Evolutionary conservation across 208 protist genomes (phyloP).

Genomic region (Leishmania mexicana): DNA sequence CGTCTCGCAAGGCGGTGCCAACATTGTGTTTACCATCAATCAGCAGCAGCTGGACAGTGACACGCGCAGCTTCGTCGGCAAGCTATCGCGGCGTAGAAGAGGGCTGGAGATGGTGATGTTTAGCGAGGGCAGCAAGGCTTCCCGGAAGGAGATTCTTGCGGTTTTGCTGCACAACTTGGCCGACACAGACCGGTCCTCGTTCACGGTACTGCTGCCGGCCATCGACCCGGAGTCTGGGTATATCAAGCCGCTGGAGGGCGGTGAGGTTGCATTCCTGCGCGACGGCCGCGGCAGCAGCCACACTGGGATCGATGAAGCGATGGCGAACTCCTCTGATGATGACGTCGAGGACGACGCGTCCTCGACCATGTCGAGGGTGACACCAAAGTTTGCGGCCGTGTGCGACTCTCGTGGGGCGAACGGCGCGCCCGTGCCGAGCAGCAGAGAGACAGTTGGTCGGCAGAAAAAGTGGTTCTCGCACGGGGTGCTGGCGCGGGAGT

Average conservation of each 20-base stretch:
- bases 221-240: conserved; percentile 46
- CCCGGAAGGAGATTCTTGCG: conserved; percentile 42
- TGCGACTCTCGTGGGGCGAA: neutral
- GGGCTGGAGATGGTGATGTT: conserved; percentile 47
- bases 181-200: conserved; percentile 33
- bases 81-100: conserved; percentile 26
- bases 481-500: conserved; percentile 29
- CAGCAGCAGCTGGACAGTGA: conserved; percentile 29
- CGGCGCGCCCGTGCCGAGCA: neutral
- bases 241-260: conserved; percentile 45
- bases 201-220: conserved; percentile 48
- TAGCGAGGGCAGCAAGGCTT: conserved; percentile 41
- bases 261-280: conserved; percentile 43
- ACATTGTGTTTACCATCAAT: conserved; percentile 42
- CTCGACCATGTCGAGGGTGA: conserved; percentile 15
- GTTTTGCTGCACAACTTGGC: conserved; percentile 30
- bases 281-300: conserved; percentile 29
- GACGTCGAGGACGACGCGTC: conserved; percentile 13
- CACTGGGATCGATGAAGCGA: conserved; percentile 19
- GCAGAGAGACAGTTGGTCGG: neutral
- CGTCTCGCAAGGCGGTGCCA: conserved; percentile 29
- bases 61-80: conserved; percentile 43
- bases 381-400: conserved; percentile 17
- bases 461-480: conserved; percentile 30
- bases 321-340: conserved; percentile 27